Conservation (phyloP, 371 early-diverging fungal species). For the Blastocladiella emersonii region DNA sequence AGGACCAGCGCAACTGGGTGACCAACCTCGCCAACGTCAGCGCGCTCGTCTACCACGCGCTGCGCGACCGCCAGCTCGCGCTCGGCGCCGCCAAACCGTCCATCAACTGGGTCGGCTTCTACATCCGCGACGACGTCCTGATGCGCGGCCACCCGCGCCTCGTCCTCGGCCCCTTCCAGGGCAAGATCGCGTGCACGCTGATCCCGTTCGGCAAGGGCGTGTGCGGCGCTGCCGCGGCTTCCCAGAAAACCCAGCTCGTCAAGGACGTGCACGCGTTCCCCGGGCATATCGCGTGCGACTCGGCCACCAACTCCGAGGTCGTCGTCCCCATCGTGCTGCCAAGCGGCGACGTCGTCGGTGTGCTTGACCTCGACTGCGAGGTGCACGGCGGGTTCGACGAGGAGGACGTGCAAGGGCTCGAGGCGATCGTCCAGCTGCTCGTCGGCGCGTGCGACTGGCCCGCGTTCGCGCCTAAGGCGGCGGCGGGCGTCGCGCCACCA, state of each 20-base stretch:
- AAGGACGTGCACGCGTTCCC: conserved; percentile 67
- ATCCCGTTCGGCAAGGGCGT: conserved; percentile 75
- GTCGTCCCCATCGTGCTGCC: conserved; percentile 63
- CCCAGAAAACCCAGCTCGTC: conserved; percentile 41
- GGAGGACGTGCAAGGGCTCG: conserved; percentile 53
- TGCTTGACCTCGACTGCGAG: conserved; percentile 75
- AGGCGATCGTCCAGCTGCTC: conserved; percentile 46
- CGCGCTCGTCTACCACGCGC: conserved; percentile 62
- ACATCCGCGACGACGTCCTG: conserved; percentile 34
- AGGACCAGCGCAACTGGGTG: conserved; percentile 45
- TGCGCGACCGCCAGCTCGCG: conserved; percentile 18
- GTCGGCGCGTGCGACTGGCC: conserved; percentile 48
- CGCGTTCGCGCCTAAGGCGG: no score
- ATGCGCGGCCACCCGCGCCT: conserved; percentile 14
- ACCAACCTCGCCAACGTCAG: conserved; percentile 70
- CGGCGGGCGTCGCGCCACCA: no score
- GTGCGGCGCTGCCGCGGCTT: conserved; percentile 65
- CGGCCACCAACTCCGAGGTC: conserved; percentile 70
- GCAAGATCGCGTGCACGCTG: conserved; percentile 71
- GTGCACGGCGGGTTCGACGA: conserved; percentile 58
- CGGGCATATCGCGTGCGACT: conserved; percentile 88
- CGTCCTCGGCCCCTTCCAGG: conserved; percentile 83
- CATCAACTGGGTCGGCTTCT: conserved; percentile 87
- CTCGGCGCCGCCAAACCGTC: conserved; percentile 41
- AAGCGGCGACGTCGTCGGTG: conserved; percentile 43